Percentiles rank a stretch among this genome's conserved stretches.
Evolutionary conservation across 2,329 filamentous ascomycete species (phyloP).

Genomic region (Talaromyces sp.): DNA sequence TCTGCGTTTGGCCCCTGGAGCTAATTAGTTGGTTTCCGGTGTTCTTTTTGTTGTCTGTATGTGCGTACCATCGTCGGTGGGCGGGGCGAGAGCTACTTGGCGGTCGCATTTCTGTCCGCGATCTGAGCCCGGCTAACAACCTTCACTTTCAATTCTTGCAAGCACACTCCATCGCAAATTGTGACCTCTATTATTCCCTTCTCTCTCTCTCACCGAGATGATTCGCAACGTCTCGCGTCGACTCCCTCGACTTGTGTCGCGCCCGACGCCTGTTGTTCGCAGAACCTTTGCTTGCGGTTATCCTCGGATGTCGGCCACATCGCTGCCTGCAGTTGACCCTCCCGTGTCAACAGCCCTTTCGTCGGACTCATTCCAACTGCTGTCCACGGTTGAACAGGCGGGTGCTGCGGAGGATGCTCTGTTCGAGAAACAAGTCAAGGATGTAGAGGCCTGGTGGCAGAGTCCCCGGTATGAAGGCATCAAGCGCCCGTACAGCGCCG

Average conservation of each 20-base stretch:
- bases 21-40: background rate
- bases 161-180: background rate
- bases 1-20: background rate
- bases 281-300: constrained; percentile 33
- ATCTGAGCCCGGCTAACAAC: background rate
- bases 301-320: constrained; percentile 48
- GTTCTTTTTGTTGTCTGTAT: background rate
- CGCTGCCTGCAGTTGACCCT: constrained; percentile 51
- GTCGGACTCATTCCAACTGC: constrained; percentile 78
- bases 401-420: constrained; percentile 78
- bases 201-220: constrained; percentile 18
- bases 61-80: background rate
- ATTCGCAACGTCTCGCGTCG: constrained; percentile 31
- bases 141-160: background rate
- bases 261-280: constrained; percentile 15
- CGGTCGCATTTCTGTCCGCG: background rate
- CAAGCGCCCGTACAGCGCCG: constrained; percentile 83
- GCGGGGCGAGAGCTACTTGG: background rate
- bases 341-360: constrained; percentile 58
- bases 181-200: background rate
- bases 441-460: constrained; percentile 88
- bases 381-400: constrained; percentile 70
- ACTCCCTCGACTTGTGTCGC: constrained; percentile 26
- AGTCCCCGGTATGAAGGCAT: constrained; percentile 81
- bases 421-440: constrained; percentile 75